Conservation (phyloP, 441 rosid genomes). For the Pelargonium cotyledonis region DNA sequence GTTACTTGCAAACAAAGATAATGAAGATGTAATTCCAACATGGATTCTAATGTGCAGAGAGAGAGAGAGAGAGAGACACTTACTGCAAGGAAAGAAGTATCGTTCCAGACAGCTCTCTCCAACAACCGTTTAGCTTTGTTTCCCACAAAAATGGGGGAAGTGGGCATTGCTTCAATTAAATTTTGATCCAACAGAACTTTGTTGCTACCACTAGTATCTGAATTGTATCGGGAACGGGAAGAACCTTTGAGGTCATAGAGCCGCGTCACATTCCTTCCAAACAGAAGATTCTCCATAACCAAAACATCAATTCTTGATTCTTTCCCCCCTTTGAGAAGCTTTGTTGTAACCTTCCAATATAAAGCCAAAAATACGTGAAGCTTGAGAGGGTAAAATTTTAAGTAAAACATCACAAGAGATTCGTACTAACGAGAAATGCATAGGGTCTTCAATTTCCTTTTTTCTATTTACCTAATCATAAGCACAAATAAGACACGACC, state of each 20-base stretch:
- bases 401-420: neutral
- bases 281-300: slow-evolving; percentile 95
- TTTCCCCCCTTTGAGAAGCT: slow-evolving; percentile 73
- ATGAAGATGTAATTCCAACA: no score
- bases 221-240: slow-evolving; percentile 79
- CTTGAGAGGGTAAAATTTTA: slow-evolving; percentile 8
- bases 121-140: slow-evolving; percentile 84
- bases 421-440: no score
- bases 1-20: neutral
- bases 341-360: slow-evolving; percentile 51
- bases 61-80: slow-evolving; percentile 21
- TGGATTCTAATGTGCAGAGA: neutral
- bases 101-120: slow-evolving; percentile 98
- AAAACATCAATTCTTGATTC: slow-evolving; percentile 86
- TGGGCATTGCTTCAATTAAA: slow-evolving; percentile 96
- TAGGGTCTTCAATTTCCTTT: no score
- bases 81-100: slow-evolving; percentile 93
- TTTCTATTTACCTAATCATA: no score
- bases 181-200: slow-evolving; percentile 94
- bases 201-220: slow-evolving; percentile 86
- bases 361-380: slow-evolving; percentile 12
- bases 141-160: slow-evolving; percentile 90
- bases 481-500: no score
- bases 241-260: slow-evolving; percentile 98
- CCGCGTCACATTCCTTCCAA: slow-evolving; percentile 59